Evolutionary conservation across 2,329 filamentous ascomycete genomes (phyloP).

Genomic region (Ceratocystis diversiconidia): DNA sequence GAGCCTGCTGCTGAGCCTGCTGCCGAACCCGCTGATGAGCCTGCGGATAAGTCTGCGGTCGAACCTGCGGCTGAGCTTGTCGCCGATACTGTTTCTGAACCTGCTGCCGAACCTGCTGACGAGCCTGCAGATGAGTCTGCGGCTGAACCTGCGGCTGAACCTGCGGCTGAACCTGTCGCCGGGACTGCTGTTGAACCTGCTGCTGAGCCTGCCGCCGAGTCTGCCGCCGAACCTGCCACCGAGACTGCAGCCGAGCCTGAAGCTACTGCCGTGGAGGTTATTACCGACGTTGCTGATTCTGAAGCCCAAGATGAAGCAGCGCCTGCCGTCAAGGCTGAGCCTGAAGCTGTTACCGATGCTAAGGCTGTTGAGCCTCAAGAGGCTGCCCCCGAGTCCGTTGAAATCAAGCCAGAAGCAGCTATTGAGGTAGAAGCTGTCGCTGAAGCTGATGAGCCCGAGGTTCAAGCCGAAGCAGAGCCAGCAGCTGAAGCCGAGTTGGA

Average conservation of each 20-base stretch:
- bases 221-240: neutral
- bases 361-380: neutral
- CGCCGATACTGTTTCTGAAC: neutral
- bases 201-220: too few relatives aligned
- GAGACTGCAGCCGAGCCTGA: conserved; percentile 11
- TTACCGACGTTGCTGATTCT: neutral
- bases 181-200: neutral
- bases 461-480: neutral
- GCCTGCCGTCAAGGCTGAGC: neutral
- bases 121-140: neutral
- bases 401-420: neutral
- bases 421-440: neutral
- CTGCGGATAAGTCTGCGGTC: neutral
- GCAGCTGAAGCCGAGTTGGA: neutral
- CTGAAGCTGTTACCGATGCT: neutral
- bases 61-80: neutral
- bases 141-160: neutral
- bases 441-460: neutral
- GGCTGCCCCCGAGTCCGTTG: neutral
- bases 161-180: neutral
- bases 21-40: conserved; percentile 9
- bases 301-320: conserved; percentile 1
- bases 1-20: neutral
- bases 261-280: neutral
- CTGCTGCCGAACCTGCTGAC: neutral